Base-by-base conservation (phyloP, 2,329 filamentous ascomycete species). In the Hirsutella thompsonii region DNA sequence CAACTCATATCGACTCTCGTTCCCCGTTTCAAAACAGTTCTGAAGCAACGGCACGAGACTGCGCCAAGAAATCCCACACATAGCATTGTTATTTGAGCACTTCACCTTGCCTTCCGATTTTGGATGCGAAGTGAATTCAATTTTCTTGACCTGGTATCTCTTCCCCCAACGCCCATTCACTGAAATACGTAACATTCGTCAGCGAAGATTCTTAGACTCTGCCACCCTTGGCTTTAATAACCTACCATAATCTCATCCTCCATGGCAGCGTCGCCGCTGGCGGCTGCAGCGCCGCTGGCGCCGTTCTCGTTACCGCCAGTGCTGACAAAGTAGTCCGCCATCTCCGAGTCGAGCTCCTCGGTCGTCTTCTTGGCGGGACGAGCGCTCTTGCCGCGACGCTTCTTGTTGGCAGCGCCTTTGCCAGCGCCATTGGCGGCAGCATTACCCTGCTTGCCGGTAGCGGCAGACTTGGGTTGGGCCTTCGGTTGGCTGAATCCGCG, bases 301-400 rank as follows among this genome's bases (percentile, higher is more conserved):
- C 59, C 63, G 33, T 63, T 65, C 40, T 62, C 67, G 49, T 68
- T 68, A 40, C 60, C 67, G 48, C 64, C 57, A 28, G 54, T 52
- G 44, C 63, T 60, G 33, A 72, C 78, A 59, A 93, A 96, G 68
- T 98, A 98, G 62, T 96, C 92, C 18, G 79, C 81, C 92, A 98
- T 98, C 62, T 98, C 92, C 4, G 86, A 88, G 60, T 98, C 92
- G 20, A 98, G 79, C 67, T 98, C 89, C 59, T 94, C 90, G 1
- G 83, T 79, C 0, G 88, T 94, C 83, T 96, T 96, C 68, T 93
- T 70, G 55, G 79, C 66, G 50, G 82, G 72, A 53, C 82, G 76
- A 49, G 72, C 68, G 55, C 68, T 81, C 51, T 79, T 79, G 34
- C 58, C 61, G 47, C 69, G 68, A 43, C 72, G 68, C 58, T 70